These are phyloP conservation scores for Rhodomyrtus psidioides DNA, from an alignment of 441 rosid genomes.

Conservation along the genomic window DNA sequence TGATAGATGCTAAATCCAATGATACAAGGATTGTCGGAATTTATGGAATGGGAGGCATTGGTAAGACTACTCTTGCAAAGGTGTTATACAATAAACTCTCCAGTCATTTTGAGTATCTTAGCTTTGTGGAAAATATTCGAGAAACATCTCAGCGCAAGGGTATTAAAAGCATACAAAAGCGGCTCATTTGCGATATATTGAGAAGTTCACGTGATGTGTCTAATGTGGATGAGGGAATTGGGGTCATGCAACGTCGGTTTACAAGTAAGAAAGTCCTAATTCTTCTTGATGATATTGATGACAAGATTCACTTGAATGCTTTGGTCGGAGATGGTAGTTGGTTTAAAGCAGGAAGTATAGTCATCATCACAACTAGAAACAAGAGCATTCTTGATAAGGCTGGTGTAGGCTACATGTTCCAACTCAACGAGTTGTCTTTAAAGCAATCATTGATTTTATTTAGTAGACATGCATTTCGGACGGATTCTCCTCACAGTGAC, in stretches of 20 bases:
- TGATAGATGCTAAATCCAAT: neutral
- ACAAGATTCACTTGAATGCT: neutral
- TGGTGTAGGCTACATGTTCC: neutral
- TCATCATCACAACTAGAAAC: neutral
- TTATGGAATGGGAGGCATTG: neutral
- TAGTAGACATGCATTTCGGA: neutral
- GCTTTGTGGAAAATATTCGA: neutral
- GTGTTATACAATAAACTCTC: neutral
- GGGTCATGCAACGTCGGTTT: neutral
- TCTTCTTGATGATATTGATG: neutral
- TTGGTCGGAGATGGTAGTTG: neutral
- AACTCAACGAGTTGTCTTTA: rapidly evolving
- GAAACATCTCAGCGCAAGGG: neutral
- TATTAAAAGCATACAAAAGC: neutral
- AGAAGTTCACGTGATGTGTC: neutral
- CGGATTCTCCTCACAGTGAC: neutral
- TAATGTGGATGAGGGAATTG: neutral
- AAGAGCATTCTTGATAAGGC: neutral
- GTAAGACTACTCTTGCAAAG: neutral
- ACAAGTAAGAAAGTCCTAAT: neutral
- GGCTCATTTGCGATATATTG: rapidly evolving
- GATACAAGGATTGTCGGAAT: neutral
- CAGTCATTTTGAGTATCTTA: rapidly evolving
- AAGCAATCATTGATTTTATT: neutral
- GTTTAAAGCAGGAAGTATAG: neutral